These are phyloP conservation scores for Candida suzukii DNA, from an alignment of 805 yeast genomes.

Conservation along the genomic window DNA sequence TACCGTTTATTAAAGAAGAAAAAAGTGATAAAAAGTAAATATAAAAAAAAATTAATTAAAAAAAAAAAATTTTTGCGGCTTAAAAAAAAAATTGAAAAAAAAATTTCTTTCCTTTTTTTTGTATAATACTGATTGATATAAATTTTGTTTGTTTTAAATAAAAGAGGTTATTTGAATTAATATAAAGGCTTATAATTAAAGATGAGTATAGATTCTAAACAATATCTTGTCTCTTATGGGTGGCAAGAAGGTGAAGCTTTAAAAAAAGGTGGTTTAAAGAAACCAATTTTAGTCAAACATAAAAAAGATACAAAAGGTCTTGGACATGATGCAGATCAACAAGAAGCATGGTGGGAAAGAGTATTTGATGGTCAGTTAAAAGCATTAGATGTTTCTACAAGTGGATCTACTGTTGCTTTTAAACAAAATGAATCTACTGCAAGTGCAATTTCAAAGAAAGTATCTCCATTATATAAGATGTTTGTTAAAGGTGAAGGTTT, in stretches of 20 bases:
- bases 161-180: too few relatives aligned
- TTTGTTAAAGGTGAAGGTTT: constrained; percentile 85
- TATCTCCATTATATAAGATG: constrained; percentile 74
- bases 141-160: too few relatives aligned
- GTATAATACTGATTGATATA: too few relatives aligned
- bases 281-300: constrained; percentile 84
- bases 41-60: too few relatives aligned
- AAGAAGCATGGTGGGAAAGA: constrained; percentile 96
- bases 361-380: constrained; percentile 90
- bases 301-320: constrained; percentile 87
- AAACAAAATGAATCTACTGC: constrained; percentile 44
- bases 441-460: constrained; percentile 38
- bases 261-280: constrained; percentile 68
- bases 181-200: not conserved
- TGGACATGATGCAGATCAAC: constrained; percentile 70
- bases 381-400: constrained; percentile 49
- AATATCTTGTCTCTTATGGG: constrained; percentile 71
- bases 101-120: too few relatives aligned
- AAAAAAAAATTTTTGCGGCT: too few relatives aligned
- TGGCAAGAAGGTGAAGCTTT: constrained; percentile 92
- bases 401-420: constrained; percentile 35
- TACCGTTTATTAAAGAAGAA: too few relatives aligned
- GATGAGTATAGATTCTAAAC: constrained; percentile 61
- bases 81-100: too few relatives aligned
- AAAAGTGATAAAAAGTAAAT: too few relatives aligned